These are phyloP conservation scores for Phytophthora brassicae DNA, from an alignment of 352 stramenopile species.

Conservation along the genomic window DNA sequence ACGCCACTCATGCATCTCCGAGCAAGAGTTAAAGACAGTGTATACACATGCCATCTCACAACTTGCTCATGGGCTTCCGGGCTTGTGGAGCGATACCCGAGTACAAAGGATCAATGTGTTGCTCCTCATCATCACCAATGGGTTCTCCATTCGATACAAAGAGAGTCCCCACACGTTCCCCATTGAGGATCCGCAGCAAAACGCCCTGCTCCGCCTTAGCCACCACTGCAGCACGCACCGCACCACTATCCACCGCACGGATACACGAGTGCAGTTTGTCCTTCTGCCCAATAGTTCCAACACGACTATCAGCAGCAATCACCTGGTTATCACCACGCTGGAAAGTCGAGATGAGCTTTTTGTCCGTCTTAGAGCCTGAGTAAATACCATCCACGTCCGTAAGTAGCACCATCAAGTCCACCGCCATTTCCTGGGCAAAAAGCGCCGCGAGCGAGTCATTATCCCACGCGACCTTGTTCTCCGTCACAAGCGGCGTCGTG, in stretches of 20 bases:
- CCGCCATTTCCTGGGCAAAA: conserved; percentile 70
- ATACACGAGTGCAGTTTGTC: conserved; percentile 86
- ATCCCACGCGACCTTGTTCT: conserved; percentile 76
- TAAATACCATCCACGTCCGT: conserved; percentile 78
- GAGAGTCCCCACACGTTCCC: conserved; percentile 69
- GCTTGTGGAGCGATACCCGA: conserved; percentile 53
- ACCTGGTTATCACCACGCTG: conserved; percentile 43
- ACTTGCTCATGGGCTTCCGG: conserved; percentile 38
- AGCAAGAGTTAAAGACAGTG: background rate
- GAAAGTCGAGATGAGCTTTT: conserved; percentile 53
- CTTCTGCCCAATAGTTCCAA: conserved; percentile 65
- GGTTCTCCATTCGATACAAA: conserved; percentile 50
- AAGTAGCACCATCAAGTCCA: conserved; percentile 78
- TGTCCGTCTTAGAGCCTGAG: conserved; percentile 22
- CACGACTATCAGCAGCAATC: conserved; percentile 53
- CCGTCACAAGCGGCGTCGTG: conserved; percentile 58
- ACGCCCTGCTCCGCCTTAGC: conserved; percentile 63
- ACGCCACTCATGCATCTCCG: background rate
- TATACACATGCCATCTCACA: conserved; percentile 17
- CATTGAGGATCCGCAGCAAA: conserved; percentile 63
- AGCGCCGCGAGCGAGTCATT: conserved; percentile 84
- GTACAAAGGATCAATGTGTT: conserved; percentile 71
- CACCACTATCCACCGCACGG: conserved; percentile 70
- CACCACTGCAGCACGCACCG: conserved; percentile 61
- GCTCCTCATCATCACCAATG: conserved; percentile 50